A percentile compares a stretch with the other conserved stretches of the same genome.
Conservation (phyloP, 148 eudicot genomes). For the Rhododendron vialii region DNA sequence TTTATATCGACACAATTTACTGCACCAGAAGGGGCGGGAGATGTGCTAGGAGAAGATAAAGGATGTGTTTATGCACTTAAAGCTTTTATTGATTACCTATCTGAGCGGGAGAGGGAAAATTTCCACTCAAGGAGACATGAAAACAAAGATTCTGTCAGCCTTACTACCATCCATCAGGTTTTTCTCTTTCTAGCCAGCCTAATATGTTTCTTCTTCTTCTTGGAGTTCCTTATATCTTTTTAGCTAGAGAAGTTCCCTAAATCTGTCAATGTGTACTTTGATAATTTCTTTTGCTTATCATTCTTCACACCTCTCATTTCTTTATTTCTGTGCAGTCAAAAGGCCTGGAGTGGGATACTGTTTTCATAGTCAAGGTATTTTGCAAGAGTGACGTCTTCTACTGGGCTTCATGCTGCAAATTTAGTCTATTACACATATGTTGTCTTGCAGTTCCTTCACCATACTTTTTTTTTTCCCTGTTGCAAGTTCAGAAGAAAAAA, state of each 20-base stretch:
- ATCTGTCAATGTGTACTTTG: not conserved
- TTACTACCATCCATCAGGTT: conserved; percentile 98
- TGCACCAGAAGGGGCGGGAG: conserved; percentile 27
- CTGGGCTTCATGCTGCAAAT: not conserved
- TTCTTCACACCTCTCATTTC: conserved; percentile 7
- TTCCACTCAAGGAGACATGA: conserved; percentile 72
- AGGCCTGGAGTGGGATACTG: conserved; percentile 98
- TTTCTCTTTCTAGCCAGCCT: not conserved
- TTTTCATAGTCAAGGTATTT: conserved; percentile 87
- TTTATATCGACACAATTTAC: conserved; percentile 48
- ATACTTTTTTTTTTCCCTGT: not conserved
- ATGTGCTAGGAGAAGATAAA: conserved; percentile 29
- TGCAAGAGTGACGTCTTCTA: not conserved
- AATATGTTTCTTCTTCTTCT: not conserved
- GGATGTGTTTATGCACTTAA: conserved; percentile 58
- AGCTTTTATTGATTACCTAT: conserved; percentile 66
- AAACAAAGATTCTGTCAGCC: conserved; percentile 74
- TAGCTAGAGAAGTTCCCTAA: not conserved
- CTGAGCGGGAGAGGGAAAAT: conserved; percentile 81
- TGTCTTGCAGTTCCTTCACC: not conserved
- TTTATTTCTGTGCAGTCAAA: conserved; percentile 61
- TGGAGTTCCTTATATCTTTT: not conserved
- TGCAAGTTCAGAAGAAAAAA: not conserved
- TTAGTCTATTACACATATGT: not conserved
- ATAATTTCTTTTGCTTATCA: not conserved